Evolutionary conservation across 2,329 filamentous ascomycete genomes (phyloP).

Genomic region (Thielaviopsis euricoi): DNA sequence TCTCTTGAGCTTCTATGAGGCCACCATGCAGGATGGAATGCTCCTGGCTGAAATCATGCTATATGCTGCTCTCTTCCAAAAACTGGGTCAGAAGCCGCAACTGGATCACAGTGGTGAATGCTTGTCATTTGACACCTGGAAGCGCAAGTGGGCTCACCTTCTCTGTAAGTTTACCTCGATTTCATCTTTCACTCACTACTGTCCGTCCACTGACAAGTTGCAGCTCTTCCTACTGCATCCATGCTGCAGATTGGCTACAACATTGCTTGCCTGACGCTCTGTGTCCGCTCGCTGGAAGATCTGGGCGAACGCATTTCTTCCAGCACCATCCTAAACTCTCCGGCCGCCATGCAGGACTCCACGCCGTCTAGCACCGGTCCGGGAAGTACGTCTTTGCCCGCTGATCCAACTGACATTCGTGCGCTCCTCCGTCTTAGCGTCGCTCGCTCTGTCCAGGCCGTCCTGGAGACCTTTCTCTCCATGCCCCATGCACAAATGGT

Average conservation of each 20-base stretch:
- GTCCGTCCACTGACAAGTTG: background rate
- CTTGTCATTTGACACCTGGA: slow-evolving; percentile 10
- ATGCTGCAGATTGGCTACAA: slow-evolving; percentile 12
- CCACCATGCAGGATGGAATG: slow-evolving; percentile 26
- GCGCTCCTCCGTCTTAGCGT: slow-evolving; percentile 7
- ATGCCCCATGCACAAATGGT: slow-evolving; percentile 11
- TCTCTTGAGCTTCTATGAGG: slow-evolving; percentile 23
- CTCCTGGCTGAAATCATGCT: slow-evolving; percentile 24
- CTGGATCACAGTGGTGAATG: slow-evolving; percentile 17
- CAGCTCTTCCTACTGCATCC: slow-evolving; percentile 8
- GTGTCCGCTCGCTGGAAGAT: slow-evolving; percentile 10
- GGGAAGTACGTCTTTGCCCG: background rate
- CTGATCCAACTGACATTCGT: slow-evolving; percentile 2
- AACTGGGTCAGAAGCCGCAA: slow-evolving; percentile 18
- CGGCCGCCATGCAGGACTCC: background rate
- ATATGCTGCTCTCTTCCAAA: slow-evolving; percentile 22
- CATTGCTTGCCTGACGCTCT: slow-evolving; percentile 10
- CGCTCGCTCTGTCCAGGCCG: slow-evolving; percentile 6
- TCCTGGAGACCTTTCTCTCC: slow-evolving; percentile 9
- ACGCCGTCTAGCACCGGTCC: slow-evolving; percentile 9
- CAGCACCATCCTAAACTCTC: slow-evolving; percentile 2
- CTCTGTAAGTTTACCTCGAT: slow-evolving; percentile 4
- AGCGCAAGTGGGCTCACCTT: slow-evolving; percentile 10
- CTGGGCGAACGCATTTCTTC: slow-evolving; percentile 9
- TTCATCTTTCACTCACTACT: background rate